Evolutionary conservation across 441 rosid genomes (phyloP).

Genomic region (Syzygium malaccense): DNA sequence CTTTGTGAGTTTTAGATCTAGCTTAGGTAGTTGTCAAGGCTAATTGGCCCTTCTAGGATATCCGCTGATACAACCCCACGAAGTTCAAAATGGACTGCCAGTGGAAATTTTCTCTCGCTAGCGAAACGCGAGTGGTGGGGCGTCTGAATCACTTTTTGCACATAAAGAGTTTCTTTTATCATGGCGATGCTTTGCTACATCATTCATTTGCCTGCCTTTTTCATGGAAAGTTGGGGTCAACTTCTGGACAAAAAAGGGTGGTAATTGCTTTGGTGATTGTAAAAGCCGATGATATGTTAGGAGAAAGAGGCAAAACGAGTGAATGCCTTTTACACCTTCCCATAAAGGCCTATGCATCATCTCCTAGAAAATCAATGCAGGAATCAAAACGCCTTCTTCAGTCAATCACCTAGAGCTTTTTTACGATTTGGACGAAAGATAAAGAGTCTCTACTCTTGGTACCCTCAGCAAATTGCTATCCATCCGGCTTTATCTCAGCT

Average conservation of each 20-base stretch:
- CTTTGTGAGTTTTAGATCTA: neutral
- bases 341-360: neutral
- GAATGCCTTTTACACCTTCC: neutral
- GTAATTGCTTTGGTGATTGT: neutral
- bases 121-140: neutral
- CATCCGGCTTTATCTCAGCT: neutral
- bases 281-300: neutral
- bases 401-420: neutral
- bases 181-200: neutral
- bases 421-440: neutral
- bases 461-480: neutral
- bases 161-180: neutral
- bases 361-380: neutral
- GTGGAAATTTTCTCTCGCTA: neutral
- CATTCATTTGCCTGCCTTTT: neutral
- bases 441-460: neutral
- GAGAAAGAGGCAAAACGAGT: neutral
- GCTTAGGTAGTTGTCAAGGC: neutral
- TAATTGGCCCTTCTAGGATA: neutral
- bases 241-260: neutral
- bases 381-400: neutral
- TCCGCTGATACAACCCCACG: neutral
- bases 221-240: neutral
- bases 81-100: neutral
- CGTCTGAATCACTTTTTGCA: neutral